Evolutionary conservation across 495 filamentous ascomycete species (phyloP), one percentile per base, ranked within the genome.

Genomic region (Collariella sp.): DNA sequence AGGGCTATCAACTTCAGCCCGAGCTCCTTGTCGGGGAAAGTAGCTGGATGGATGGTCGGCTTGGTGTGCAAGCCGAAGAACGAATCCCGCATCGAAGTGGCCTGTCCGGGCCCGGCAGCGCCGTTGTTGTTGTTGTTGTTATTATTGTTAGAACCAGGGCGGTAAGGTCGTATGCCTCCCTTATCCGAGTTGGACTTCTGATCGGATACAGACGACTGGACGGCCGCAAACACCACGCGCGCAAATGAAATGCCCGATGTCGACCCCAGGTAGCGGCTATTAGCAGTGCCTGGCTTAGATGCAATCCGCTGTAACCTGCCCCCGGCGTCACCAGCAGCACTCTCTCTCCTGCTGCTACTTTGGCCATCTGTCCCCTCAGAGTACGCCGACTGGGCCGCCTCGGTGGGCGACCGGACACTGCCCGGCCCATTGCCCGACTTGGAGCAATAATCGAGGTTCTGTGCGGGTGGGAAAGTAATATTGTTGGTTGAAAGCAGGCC

Each of bases 161-260:
- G 67, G 49, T 72, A 75, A 7, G 73, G 73, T 34, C 72, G 62
- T 42, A 76, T 64, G 22, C 73, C 72, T 7, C 65, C 70, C 65
- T 76, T 78, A 36, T 80, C 77, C 20, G 75, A 78, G 41, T 61
- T 78, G 3, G 75, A 74, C 33, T 77, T 78, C 23, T 82, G 81
- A 57, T 88, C 86, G 2, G 84, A 80, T 1, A 94, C 84, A 0
- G 87, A 90, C 52, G 84, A 89, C 67, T 94, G 91, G 44, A 97
- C 88, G 0, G 91, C 91, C 11, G 91, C 90, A 63, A 96, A 94
- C 22, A 97, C 91, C 7, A 97, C 88, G 40, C 89, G 79, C 15
- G 91, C 91, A 70, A 97, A 97, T 1, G 90, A 95, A 38, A 97
- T 91, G 3, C 91, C 91, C 7, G 88, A 91, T 12, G 88, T 86